Base-by-base conservation (phyloP, 495 filamentous ascomycete species). In the Wilcoxina mikolae region DNA sequence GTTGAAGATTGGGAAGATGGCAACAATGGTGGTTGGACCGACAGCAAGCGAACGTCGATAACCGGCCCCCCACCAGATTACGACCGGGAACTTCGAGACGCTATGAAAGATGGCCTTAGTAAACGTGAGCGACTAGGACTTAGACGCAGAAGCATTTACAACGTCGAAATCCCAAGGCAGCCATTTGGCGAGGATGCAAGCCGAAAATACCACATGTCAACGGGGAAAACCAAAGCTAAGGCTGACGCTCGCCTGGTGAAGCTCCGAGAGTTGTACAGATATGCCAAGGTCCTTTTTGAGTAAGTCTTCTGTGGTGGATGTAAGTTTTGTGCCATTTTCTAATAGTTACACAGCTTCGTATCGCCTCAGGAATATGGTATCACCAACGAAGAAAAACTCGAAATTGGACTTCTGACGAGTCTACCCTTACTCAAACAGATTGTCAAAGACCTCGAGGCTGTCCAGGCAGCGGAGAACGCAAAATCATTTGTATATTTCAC, bases 401-500 rank as follows among this genome's bases (percentile, higher is more conserved):
- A 98, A 66, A 98, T 98, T 66, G 91, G 91, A 17, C 78, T 98
- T 20, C 72, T 98, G 55, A 98, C 91, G 2, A 90, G 86, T 5
- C 75, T 98, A 9, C 93, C 91, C 4, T 71, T 98, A 33, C 77
- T 98, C 29, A 88, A 87, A 69, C 91, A 95, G 69, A 94, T 98
- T 64, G 91, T 98, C 7, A 80, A 83, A 60, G 87, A 96, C 65
- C 75, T 98, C n/a, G 91, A 98, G 70, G 87, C 95, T 66, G 85
- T 96, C 59, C 91, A 96, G 69, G 90, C 91, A 3, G 89, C 84
- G 0, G 78, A 85, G 46, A 84, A 89, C 65, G 88, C 87, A 18
- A 95, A 95, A 64, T 88, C 83, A 3, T 95, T 95, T 72, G 82
- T 96, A 72, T 98, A 98, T 70, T 98, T 98, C 67, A 98, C 91